Evolutionary conservation across 768 basidiomycete species (phyloP), one percentile per base, ranked within the genome.

Genomic region (Suillus spraguei): DNA sequence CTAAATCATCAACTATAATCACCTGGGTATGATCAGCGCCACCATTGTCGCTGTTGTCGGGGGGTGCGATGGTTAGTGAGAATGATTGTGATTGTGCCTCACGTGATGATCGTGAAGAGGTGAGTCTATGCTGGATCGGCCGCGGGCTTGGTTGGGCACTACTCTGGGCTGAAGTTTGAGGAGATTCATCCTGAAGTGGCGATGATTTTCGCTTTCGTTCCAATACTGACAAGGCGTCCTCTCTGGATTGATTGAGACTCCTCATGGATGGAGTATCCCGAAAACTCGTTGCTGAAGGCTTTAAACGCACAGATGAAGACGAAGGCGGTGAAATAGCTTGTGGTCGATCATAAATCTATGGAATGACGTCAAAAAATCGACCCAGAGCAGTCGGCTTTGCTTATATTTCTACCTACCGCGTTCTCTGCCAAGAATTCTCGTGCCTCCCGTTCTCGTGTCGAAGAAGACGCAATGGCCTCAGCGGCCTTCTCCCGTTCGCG

Each of bases 401-500:
- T 49, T 35, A 5, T 41, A 22, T 63, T 44, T 44, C 49, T 32
- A 79, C 83, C 63, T 67, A 86, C 87, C 68, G 71, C 72, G 63
- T 74, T 77, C 59, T 82, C 81, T 56, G 74, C 74, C 66, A 79
- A 72, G 35, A 67, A 58, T 53, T 72, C 71, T 60, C 65, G 67
- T 8, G 67, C 56, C 28, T 74, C 68, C 28, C 65, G 72, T 49
- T 71, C 69, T 59, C 71, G 73, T 36, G 68, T 59, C 58, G 70
- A 69, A 33, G 77, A 66, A 39, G 74, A 64, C 0, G 67, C 60
- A 61, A 71, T 67, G 20, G 67, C 54, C 6, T 63, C 63, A 24
- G 75, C 74, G 10, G 77, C 79, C 54, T 78, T 81, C 63, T 89
- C 87, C 69, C 82, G 81, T 60, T 67, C 72, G 28, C 89, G 87